A percentile compares a stretch with the other conserved stretches of the same genome.
Conservation (phyloP, 176 grass and related monocot genomes). For the Tillandsia leiboldiana region DNA sequence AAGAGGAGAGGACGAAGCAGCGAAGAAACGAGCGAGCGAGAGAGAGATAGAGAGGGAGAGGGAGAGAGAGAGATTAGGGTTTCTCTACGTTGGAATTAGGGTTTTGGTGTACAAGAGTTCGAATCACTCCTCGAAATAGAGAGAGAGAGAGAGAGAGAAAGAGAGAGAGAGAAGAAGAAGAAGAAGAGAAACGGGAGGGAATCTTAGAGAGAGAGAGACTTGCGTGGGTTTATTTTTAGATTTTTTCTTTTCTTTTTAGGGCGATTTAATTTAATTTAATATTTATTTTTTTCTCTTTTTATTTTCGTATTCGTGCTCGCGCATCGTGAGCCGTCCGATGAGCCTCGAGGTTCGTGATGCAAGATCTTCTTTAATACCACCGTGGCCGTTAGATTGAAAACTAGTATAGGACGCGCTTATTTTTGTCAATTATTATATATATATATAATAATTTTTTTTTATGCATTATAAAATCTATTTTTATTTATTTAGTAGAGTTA, state of each 20-base stretch:
- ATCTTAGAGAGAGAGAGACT: conserved; percentile 8
- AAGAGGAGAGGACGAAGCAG: conserved; percentile 15
- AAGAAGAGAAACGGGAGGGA: conserved; percentile 7
- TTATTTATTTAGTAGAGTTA: too few relatives aligned
- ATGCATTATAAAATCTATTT: too few relatives aligned
- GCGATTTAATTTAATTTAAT: neutral
- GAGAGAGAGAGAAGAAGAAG: conserved; percentile 18
- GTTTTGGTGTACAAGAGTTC: neutral
- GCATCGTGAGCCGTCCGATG: too few relatives aligned
- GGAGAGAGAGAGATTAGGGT: neutral
- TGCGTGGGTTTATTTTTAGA: neutral
- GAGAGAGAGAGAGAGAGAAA: conserved; percentile 9
- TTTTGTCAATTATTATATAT: too few relatives aligned
- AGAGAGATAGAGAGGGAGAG: neutral
- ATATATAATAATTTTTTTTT: too few relatives aligned
- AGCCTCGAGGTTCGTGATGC: too few relatives aligned
- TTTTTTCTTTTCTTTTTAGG: neutral
- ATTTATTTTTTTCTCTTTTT: neutral
- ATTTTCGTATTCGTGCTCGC: neutral
- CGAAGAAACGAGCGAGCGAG: neutral
- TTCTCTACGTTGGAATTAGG: neutral
- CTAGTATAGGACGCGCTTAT: too few relatives aligned
- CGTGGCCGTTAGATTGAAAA: too few relatives aligned
- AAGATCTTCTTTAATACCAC: too few relatives aligned
- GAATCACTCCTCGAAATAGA: conserved; percentile 1